Conservation (phyloP, 805 yeast genomes). For the Ogataea siamensis region DNA sequence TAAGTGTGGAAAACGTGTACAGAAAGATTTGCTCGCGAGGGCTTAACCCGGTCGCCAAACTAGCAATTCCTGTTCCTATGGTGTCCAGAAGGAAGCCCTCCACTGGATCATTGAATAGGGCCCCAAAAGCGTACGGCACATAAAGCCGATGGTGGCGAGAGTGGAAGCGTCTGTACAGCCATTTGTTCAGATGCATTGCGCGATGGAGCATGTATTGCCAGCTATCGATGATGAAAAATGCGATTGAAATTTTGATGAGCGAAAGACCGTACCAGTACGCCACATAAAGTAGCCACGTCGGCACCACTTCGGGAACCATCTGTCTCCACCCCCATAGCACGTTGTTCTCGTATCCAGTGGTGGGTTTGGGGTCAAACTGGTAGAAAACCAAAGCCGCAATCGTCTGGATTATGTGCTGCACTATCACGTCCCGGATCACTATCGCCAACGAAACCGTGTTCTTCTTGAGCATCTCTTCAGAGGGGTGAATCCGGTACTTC, state of each 20-base stretch:
- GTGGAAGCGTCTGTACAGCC: conserved; percentile 77
- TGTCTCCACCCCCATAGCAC: conserved; percentile 47
- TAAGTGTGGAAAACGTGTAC: conserved; percentile 86
- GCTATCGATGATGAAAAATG: conserved; percentile 77
- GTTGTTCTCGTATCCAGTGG: conserved; percentile 49
- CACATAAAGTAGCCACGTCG: conserved; percentile 47
- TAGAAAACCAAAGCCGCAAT: conserved; percentile 58
- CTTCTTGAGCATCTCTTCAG: conserved; percentile 73
- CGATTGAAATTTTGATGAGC: conserved; percentile 50
- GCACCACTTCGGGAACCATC: conserved; percentile 36
- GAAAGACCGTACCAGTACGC: conserved; percentile 67
- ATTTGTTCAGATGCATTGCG: conserved; percentile 78
- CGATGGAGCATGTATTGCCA: conserved; percentile 96
- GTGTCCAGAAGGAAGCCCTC: conserved; percentile 95
- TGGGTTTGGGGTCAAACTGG: conserved; percentile 53
- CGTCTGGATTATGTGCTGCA: conserved; percentile 85
- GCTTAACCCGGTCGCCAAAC: conserved; percentile 56
- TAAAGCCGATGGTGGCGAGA: conserved; percentile 92
- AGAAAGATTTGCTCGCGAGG: conserved; percentile 75
- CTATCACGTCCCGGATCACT: conserved; percentile 76
- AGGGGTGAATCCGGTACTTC: conserved; percentile 85
- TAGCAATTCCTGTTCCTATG: conserved; percentile 85
- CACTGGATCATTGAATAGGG: conserved; percentile 87
- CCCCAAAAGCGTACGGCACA: conserved; percentile 97
- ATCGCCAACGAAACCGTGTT: conserved; percentile 70